Evolutionary conservation across 2,329 filamentous ascomycete species (phyloP).

Genomic region (Sclerotinia borealis): DNA sequence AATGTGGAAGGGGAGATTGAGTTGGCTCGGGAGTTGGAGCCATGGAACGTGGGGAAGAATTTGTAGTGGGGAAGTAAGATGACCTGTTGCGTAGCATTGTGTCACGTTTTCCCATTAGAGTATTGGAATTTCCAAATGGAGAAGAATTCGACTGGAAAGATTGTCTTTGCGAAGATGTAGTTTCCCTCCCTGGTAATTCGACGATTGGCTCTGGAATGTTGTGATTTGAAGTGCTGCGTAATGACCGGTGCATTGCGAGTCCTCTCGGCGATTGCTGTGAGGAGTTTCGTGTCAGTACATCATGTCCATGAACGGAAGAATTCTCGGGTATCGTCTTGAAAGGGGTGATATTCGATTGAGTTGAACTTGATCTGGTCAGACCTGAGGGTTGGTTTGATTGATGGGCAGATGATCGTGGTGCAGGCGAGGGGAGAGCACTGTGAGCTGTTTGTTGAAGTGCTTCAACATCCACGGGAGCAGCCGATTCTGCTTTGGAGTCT

Average conservation of each 20-base stretch:
- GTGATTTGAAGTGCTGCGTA: conserved; percentile 33
- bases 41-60: conserved; percentile 1
- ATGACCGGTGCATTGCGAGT: conserved; percentile 8
- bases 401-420: conserved; percentile 20
- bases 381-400: conserved; percentile 13
- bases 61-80: conserved; percentile 15
- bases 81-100: conserved; percentile 38
- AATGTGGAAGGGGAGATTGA: conserved; percentile 15
- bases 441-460: conserved; percentile 58
- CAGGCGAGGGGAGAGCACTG: conserved; percentile 15
- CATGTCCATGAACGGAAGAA: background rate
- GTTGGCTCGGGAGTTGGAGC: conserved; percentile 18
- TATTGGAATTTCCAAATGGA: conserved; percentile 33
- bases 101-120: conserved; percentile 50
- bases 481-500: conserved; percentile 41
- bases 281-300: background rate
- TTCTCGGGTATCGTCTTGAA: background rate
- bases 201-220: conserved; percentile 31
- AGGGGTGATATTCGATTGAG: conserved; percentile 15
- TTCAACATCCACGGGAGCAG: conserved; percentile 56
- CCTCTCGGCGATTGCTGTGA: conserved; percentile 2
- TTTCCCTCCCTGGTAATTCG: conserved; percentile 33
- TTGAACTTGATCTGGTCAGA: conserved; percentile 19
- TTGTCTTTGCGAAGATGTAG: conserved; percentile 12
- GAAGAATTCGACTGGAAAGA: conserved; percentile 15